Base-by-base conservation (phyloP, 148 eudicot species). In the Amaranthus cruentus region DNA sequence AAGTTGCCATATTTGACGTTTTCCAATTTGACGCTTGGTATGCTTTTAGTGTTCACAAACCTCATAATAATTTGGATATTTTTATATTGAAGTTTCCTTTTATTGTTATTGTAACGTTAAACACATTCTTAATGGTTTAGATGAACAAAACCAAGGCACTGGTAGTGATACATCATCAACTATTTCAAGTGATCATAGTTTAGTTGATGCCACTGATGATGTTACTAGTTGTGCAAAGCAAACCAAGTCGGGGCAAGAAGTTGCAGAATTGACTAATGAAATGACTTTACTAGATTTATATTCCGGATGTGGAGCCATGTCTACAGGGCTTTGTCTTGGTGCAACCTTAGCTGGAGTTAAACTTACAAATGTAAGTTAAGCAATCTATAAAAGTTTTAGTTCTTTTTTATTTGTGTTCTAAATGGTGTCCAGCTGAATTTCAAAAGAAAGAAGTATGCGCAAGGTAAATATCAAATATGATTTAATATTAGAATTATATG, bases 1-100 rank as follows among this genome's bases (percentile, higher is more conserved):
- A 73, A 73, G 28, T 57, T 78, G 73, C 83, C 84, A 59, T 81
- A 72, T 76, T 76, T 78, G 61, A 78, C 87, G 4, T 87, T 87
- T 76, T 71, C 79, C 47, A 82, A 77, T 55, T 48, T 76, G 38
- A 7, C 21, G 12, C 55, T 56, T 68, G 80, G 80, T 81, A 63
- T 44, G 28, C 14, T 11, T 7, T 8, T 7, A 11, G 9, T 56
- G 11, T 48, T 14, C 5, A 7, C 5, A 3, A 47, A 7, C 54
- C 55, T 66, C 43, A 10, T 12, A 15, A 12, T 9, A 2, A 28
- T 28, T 28, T 28, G 38, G 38, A 28, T 0, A 0, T 28, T 48
- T 49, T 47, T n/a, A 5, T 2, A 8, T 66, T 6, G 15, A 54
- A 14, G 11, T 3, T 28, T 49, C 2, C 38, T 10, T 49, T 5